Conservation (phyloP, 2,329 filamentous ascomycete genomes). For the Zymoseptoria pseudotritici region DNA sequence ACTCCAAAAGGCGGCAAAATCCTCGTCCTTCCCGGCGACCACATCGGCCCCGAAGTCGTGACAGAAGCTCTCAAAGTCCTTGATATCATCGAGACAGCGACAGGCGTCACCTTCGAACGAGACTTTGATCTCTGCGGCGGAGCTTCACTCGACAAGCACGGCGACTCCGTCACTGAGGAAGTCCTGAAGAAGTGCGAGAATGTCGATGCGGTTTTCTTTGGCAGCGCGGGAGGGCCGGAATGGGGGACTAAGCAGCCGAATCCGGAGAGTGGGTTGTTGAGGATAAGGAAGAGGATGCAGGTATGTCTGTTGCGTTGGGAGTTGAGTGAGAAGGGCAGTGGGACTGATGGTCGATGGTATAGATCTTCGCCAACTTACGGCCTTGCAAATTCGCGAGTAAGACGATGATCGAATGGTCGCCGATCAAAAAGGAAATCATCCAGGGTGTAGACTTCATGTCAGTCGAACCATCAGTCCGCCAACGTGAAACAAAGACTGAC, state of each 20-base stretch:
- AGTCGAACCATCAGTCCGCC: too few species aligned
- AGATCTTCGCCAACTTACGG: slow-evolving; percentile 44
- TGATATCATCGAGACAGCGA: slow-evolving; percentile 31
- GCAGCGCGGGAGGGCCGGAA: slow-evolving; percentile 43
- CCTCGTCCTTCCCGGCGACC: slow-evolving; percentile 42
- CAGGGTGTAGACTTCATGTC: slow-evolving; percentile 41
- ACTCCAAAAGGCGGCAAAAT: slow-evolving; percentile 22
- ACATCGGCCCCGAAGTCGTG: slow-evolving; percentile 47
- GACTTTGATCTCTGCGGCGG: slow-evolving; percentile 30
- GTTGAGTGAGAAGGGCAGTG: too few species aligned
- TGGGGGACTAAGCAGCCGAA: slow-evolving; percentile 37
- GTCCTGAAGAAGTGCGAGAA: slow-evolving; percentile 36
- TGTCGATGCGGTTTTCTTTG: slow-evolving; percentile 43
- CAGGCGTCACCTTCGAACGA: slow-evolving; percentile 23
- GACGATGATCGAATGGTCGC: slow-evolving; percentile 32
- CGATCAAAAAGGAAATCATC: slow-evolving; percentile 41
- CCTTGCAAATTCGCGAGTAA: slow-evolving; percentile 43
- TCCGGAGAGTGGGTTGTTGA: slow-evolving; percentile 41
- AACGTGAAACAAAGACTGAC: too few species aligned
- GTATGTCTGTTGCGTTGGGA: slow-evolving; percentile 20
- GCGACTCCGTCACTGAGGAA: slow-evolving; percentile 37
- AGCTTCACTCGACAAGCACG: slow-evolving; percentile 40
- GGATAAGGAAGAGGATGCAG: slow-evolving; percentile 35
- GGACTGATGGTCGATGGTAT: background rate
- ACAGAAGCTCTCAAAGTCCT: slow-evolving; percentile 42